Evolutionary conservation across 192 early-diverging fungal species (phyloP).

Genomic region (Coemansia sp.): DNA sequence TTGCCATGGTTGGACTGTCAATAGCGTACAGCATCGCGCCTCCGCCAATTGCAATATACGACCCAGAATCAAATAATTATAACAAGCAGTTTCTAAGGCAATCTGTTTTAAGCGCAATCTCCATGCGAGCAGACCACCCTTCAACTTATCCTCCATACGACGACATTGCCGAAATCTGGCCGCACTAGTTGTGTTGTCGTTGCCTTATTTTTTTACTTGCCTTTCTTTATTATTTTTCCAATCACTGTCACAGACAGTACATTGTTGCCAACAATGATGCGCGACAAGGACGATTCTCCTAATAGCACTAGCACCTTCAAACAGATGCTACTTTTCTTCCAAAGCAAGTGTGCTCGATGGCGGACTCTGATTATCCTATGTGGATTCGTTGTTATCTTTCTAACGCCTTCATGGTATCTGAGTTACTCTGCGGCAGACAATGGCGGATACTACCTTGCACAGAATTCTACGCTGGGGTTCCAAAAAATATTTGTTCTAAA

Average conservation of each 20-base stretch:
- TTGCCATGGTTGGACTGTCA: conserved; percentile 18
- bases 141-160: conserved; percentile 17
- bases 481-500: conserved; percentile 47
- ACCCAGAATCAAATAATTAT: neutral
- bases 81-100: conserved; percentile 12
- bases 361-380: neutral
- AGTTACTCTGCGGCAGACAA: neutral
- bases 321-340: neutral
- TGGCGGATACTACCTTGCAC: conserved; percentile 7
- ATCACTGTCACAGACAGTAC: no score
- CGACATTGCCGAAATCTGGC: conserved; percentile 23
- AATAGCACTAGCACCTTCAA: neutral
- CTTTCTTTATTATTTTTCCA: neutral
- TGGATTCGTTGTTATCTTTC: neutral
- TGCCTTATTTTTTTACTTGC: neutral
- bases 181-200: neutral
- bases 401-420: neutral
- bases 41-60: conserved; percentile 16
- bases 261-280: no score
- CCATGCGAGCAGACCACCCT: conserved; percentile 24
- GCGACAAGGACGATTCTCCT: neutral
- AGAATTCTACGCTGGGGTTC: conserved; percentile 40
- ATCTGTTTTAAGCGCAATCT: conserved; percentile 20
- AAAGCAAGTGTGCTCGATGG: neutral
- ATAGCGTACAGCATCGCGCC: conserved; percentile 33